Conservation (phyloP, 306 rosid genomes). For the Alnus glutinosa region DNA sequence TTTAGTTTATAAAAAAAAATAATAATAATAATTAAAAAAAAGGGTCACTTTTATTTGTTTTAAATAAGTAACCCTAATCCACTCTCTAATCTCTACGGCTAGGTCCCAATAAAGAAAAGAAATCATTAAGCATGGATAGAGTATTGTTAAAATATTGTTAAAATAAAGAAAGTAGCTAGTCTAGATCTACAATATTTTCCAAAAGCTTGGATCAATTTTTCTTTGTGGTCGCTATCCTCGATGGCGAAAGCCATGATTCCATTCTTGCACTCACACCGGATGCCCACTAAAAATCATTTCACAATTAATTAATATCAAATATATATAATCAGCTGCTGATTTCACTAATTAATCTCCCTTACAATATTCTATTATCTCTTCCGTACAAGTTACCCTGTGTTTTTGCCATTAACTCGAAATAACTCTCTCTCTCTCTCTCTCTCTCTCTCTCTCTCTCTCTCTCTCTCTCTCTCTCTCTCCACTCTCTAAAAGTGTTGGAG, state of each 20-base stretch:
- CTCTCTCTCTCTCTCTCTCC: no score
- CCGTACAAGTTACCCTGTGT: neutral
- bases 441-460: no score
- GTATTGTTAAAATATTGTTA: neutral
- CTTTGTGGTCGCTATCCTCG: neutral
- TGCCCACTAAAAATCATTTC: neutral
- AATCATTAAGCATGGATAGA: neutral
- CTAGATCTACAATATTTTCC: neutral
- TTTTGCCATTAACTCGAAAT: no score
- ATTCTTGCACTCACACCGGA: conserved; percentile 1
- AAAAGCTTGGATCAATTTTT: no score
- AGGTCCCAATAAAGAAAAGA: neutral
- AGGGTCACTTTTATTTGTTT: neutral
- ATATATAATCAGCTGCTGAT: conserved; percentile 8
- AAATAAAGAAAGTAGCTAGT: neutral
- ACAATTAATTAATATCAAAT: neutral
- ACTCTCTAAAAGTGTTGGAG: neutral
- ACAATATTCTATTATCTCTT: neutral
- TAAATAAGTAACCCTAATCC: neutral
- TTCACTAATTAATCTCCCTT: conserved; percentile 6
- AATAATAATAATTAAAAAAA: neutral
- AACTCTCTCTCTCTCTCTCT: no score
- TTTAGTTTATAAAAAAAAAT: neutral
- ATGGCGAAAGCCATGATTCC: conserved; percentile 43
- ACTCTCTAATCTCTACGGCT: neutral